Percentiles rank a stretch among this genome's conserved stretches.
phyloP scores from a whole-genome alignment of 495 filamentous ascomycete species.

The Xylaria nigripes region DNA sequence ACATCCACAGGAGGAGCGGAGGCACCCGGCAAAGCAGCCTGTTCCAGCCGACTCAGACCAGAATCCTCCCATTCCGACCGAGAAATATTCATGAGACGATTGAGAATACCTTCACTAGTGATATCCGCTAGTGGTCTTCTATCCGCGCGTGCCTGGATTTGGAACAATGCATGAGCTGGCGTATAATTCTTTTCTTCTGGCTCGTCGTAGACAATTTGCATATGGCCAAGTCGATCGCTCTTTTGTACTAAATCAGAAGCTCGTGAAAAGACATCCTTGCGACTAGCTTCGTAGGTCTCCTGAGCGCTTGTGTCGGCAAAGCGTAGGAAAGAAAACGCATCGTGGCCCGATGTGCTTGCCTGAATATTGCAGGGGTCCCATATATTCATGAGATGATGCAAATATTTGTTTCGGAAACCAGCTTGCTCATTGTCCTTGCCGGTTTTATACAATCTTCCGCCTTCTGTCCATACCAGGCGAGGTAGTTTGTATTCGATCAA shows the following conservation, averaged over 20 bases:
- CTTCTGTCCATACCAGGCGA: slow-evolving; percentile 65
- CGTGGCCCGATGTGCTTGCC: slow-evolving; percentile 44
- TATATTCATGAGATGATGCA: slow-evolving; percentile 76
- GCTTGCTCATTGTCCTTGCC: slow-evolving; percentile 64
- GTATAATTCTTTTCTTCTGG: slow-evolving; percentile 50
- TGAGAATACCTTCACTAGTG: slow-evolving; percentile 65
- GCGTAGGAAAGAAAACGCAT: slow-evolving; percentile 82
- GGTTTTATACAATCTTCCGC: slow-evolving; percentile 65
- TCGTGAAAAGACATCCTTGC: slow-evolving; percentile 46
- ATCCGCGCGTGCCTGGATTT: slow-evolving; percentile 64
- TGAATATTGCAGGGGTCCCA: slow-evolving; percentile 75
- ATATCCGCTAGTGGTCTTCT: slow-evolving; percentile 58
- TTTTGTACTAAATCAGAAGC: slow-evolving; percentile 48
- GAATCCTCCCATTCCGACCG: slow-evolving; percentile 54
- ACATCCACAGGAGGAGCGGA: slow-evolving; percentile 85
- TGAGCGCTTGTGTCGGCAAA: slow-evolving; percentile 70
- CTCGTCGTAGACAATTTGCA: slow-evolving; percentile 38
- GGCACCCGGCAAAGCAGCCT: slow-evolving; percentile 63
- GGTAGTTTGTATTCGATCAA: slow-evolving; percentile 78
- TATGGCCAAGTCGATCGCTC: slow-evolving; percentile 42
- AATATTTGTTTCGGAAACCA: slow-evolving; percentile 67
- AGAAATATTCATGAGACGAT: slow-evolving; percentile 72
- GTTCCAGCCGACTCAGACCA: slow-evolving; percentile 69
- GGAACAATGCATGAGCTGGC: slow-evolving; percentile 69
- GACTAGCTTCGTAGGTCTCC: slow-evolving; percentile 60